These are phyloP conservation scores for Aureococcus anophagefferens DNA, from an alignment of 108 stramenopile species.

Conservation along the genomic window DNA sequence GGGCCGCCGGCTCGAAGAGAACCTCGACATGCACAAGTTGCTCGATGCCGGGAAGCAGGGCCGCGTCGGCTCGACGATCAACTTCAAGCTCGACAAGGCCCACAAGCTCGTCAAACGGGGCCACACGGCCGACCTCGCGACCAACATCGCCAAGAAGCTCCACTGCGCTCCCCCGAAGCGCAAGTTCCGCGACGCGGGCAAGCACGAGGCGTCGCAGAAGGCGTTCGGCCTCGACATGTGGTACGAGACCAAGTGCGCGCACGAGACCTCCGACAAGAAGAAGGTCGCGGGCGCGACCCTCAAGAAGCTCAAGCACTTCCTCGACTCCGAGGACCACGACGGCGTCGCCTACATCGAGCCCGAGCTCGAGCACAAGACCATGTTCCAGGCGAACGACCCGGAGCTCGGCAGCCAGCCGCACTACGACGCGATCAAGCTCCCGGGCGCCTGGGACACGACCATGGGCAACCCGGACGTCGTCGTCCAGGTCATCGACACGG, in stretches of 20 bases:
- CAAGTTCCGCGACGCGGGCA: not conserved
- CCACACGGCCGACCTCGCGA: too few species aligned
- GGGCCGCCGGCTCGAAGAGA: too few species aligned
- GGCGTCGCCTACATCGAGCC: not conserved
- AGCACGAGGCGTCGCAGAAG: not conserved
- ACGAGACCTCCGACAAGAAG: not conserved
- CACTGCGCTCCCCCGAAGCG: not conserved
- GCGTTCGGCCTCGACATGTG: not conserved
- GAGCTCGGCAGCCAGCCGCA: not conserved
- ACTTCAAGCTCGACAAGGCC: not conserved
- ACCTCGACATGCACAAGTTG: too few species aligned
- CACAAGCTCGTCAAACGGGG: too few species aligned
- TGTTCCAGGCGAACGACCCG: not conserved
- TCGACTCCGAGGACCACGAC: not conserved
- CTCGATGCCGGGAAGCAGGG: too few species aligned
- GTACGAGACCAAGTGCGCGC: not conserved
- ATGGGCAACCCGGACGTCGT: not conserved
- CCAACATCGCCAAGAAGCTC: too few species aligned
- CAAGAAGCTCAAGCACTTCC: not conserved
- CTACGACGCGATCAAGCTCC: not conserved
- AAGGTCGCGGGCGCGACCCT: not conserved
- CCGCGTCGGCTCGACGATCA: too few species aligned
- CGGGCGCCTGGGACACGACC: not conserved
- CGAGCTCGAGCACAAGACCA: not conserved
- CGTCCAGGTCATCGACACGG: not conserved